Evolutionary conservation across 495 filamentous ascomycete genomes (phyloP).

Genomic region (Neurospora sp.): DNA sequence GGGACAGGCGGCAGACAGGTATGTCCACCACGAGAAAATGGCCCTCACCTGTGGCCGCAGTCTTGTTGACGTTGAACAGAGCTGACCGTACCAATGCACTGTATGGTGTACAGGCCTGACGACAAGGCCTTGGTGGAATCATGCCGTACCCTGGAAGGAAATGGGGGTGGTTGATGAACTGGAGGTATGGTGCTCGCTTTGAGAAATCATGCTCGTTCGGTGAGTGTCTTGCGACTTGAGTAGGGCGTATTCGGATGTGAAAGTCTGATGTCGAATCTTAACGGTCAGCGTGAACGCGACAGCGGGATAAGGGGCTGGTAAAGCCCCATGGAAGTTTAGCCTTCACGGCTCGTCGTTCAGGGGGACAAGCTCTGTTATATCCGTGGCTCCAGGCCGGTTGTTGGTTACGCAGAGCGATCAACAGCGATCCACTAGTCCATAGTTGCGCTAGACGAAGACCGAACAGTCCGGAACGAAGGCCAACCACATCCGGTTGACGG

Average conservation of each 20-base stretch:
- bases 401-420: not conserved
- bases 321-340: not conserved
- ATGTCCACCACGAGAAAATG: not conserved
- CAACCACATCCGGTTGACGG: not conserved
- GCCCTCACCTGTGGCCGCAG: not conserved
- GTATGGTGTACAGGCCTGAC: not conserved
- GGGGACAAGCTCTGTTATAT: not conserved
- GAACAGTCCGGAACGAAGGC: not conserved
- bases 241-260: not conserved
- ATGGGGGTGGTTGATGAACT: not conserved
- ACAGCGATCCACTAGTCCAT: not conserved
- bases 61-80: not conserved
- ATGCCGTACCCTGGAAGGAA: not conserved
- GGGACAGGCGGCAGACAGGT: not conserved
- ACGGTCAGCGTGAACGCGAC: not conserved
- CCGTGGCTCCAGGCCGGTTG: not conserved
- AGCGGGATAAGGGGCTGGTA: not conserved
- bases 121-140: not conserved
- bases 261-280: not conserved
- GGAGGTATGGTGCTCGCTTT: not conserved
- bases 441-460: not conserved
- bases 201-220: not conserved
- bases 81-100: not conserved
- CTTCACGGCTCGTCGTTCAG: not conserved
- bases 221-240: not conserved